A percentile compares a stretch with the other conserved stretches of the same genome.
These are phyloP conservation scores for Hypoxylon subgilvum DNA, from an alignment of 495 filamentous ascomycete species.

Conservation along the genomic window DNA sequence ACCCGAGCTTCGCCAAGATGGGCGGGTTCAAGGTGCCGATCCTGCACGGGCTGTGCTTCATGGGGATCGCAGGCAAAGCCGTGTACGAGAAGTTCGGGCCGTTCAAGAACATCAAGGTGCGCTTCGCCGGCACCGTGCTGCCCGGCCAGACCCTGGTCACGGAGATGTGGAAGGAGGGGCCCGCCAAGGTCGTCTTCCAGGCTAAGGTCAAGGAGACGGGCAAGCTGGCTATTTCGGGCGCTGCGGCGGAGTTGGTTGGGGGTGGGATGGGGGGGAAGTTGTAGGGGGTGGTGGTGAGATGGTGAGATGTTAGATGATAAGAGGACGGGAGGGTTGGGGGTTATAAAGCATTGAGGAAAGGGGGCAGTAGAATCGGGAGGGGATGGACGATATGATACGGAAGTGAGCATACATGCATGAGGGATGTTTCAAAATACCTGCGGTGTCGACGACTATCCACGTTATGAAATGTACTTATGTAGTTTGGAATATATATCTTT, in stretches of 20 bases:
- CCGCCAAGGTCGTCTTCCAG: constrained; percentile 84
- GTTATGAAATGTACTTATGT: too few species aligned
- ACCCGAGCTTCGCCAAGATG: constrained; percentile 91
- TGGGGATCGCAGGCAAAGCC: constrained; percentile 89
- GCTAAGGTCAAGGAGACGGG: constrained; percentile 94
- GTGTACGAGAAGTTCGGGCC: constrained; percentile 82
- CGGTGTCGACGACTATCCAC: too few species aligned
- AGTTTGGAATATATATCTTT: too few species aligned
- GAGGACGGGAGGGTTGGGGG: constrained; percentile 1
- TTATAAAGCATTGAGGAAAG: too few species aligned
- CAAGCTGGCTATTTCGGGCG: constrained; percentile 87
- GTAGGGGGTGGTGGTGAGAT: constrained; percentile 6
- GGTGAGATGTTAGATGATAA: neutral
- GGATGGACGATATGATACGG: too few species aligned
- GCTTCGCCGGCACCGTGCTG: constrained; percentile 90
- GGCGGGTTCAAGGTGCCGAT: constrained; percentile 96
- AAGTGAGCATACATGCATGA: too few species aligned
- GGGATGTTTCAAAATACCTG: too few species aligned
- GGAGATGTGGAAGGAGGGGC: constrained; percentile 98
- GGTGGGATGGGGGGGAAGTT: constrained; percentile 24
- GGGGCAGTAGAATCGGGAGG: too few species aligned
- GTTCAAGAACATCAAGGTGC: constrained; percentile 93
- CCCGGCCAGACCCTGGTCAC: constrained; percentile 94
- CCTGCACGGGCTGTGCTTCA: constrained; percentile 93
- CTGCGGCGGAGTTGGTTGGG: constrained; percentile 78